Evolutionary conservation across 1,139 yeast genomes (phyloP).

Genomic region (Suhomyces anneliseae): DNA sequence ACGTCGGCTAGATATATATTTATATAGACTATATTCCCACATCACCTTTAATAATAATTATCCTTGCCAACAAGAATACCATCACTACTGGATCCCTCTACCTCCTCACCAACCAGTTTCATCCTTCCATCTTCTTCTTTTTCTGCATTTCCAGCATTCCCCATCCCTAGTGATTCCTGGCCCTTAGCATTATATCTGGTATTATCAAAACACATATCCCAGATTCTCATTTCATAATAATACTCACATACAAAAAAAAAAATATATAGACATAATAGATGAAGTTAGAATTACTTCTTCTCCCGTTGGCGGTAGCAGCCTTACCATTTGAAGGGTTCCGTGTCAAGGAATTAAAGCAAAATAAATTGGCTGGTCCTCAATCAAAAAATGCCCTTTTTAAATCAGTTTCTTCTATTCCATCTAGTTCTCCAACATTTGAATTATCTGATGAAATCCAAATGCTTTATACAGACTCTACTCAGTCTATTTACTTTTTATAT

Average conservation of each 20-base stretch:
- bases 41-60: too few species aligned
- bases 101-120: too few species aligned
- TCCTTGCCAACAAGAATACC: too few species aligned
- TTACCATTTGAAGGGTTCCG: neutral
- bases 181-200: too few species aligned
- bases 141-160: too few species aligned
- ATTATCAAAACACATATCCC: too few species aligned
- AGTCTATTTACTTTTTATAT: conserved; percentile 29
- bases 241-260: neutral
- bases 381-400: neutral
- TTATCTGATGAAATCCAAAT: conserved; percentile 22
- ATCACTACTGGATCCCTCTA: too few species aligned
- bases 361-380: neutral
- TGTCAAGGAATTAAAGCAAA: neutral
- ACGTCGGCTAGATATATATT: neutral
- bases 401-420: neutral
- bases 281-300: neutral
- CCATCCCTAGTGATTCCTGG: too few species aligned
- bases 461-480: conserved; percentile 26
- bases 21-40: neutral
- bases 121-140: too few species aligned
- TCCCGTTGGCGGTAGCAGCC: neutral
- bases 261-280: neutral
- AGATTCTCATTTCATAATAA: too few species aligned
- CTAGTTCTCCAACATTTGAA: conserved; percentile 22